phyloP scores from a whole-genome alignment of 345 rosid species.

The Mangifera indica region DNA sequence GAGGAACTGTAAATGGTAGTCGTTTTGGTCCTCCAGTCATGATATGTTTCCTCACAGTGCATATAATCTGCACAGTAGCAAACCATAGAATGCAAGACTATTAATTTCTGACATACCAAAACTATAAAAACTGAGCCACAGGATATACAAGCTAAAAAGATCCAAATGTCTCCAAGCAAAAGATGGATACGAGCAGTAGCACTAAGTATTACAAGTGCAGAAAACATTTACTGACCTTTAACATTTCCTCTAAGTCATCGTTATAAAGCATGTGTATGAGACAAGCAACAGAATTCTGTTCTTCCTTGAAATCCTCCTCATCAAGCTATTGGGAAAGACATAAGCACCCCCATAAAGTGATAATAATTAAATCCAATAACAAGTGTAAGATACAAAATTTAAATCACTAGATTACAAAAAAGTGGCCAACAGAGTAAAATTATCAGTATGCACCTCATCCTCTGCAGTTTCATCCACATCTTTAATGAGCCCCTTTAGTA shows the following conservation, averaged over 20 bases:
- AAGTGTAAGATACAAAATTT: slow-evolving; percentile 9
- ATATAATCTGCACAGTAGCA: slow-evolving; percentile 59
- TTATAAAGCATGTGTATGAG: slow-evolving; percentile 81
- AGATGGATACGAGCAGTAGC: neutral
- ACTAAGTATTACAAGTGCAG: neutral
- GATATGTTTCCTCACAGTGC: slow-evolving; percentile 65
- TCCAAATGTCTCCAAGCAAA: slow-evolving; percentile 2
- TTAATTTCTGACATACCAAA: neutral
- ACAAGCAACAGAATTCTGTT: slow-evolving; percentile 86
- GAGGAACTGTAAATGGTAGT: slow-evolving; percentile 71
- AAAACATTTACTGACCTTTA: slow-evolving; percentile 45
- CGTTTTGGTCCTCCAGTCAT: slow-evolving; percentile 75
- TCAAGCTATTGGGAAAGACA: slow-evolving; percentile 49
- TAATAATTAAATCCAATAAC: neutral
- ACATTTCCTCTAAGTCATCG: slow-evolving; percentile 83
- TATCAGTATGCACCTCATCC: slow-evolving; percentile 55
- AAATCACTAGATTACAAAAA: slow-evolving; percentile 7
- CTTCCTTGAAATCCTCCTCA: slow-evolving; percentile 92
- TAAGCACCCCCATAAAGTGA: neutral
- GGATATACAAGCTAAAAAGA: slow-evolving; percentile 2
- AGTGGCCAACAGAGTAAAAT: neutral
- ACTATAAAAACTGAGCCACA: slow-evolving; percentile 5
- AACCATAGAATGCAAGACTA: neutral
- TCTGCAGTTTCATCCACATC: slow-evolving; percentile 60
- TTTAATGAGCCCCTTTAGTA: slow-evolving; percentile 85